Conservation (phyloP, 169 alveolate species). For the Eimeria sp. region DNA sequence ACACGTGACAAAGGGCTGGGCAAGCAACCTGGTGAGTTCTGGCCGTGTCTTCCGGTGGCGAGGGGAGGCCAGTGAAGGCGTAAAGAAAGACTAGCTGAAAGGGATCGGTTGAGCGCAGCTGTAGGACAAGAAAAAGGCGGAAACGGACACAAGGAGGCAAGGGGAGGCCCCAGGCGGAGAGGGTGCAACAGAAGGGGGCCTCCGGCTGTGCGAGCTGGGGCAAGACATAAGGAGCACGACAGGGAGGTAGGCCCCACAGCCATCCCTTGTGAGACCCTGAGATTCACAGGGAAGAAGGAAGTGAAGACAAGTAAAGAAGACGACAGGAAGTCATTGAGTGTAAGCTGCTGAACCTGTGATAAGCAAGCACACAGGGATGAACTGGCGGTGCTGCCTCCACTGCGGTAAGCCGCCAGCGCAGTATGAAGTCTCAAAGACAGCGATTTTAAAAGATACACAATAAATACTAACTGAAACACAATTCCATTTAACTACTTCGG, state of each 20-base stretch:
- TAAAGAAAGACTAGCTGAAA: not conserved
- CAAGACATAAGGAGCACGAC: not conserved
- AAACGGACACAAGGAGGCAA: not conserved
- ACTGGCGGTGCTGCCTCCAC: not conserved
- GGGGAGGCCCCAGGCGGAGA: conserved; percentile 2
- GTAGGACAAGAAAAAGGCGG: not conserved
- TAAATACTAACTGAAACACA: not conserved
- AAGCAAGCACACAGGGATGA: not conserved
- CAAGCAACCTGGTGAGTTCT: not conserved
- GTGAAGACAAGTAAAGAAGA: not conserved
- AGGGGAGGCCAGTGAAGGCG: not conserved
- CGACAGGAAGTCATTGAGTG: not conserved
- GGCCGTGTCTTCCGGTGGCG: not conserved
- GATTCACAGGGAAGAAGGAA: not conserved
- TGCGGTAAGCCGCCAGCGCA: not conserved
- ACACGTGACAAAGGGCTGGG: not conserved
- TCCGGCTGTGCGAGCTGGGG: conserved; percentile 45
- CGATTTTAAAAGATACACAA: not conserved
- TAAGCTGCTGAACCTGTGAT: not conserved
- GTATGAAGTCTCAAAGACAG: not conserved
- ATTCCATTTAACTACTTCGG: not conserved
- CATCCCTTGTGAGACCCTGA: conserved; percentile 20
- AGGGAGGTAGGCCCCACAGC: not conserved
- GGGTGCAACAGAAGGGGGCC: conserved; percentile 14
- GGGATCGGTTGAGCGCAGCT: not conserved